These are phyloP conservation scores for Gymnopus androsaceus DNA, from an alignment of 1,284 basidiomycete species.

Conservation along the genomic window DNA sequence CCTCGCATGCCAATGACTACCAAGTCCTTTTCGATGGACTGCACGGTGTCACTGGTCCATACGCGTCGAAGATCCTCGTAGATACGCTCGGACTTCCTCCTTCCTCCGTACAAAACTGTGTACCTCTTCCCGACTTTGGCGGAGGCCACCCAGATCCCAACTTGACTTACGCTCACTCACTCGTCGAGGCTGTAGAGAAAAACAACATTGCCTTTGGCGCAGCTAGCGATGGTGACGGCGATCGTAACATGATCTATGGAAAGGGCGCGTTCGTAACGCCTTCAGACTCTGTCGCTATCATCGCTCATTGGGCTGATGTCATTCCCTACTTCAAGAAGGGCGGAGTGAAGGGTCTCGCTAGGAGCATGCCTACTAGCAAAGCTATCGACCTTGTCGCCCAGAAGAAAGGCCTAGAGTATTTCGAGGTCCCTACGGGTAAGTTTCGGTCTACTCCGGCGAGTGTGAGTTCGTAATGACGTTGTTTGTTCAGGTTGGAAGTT, in stretches of 20 bases:
- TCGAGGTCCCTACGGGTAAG: slow-evolving; percentile 94
- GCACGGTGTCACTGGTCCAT: slow-evolving; percentile 97
- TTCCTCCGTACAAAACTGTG: slow-evolving; percentile 87
- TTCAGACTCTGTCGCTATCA: slow-evolving; percentile 96
- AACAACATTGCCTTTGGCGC: slow-evolving; percentile 92
- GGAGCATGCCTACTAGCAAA: slow-evolving; percentile 96
- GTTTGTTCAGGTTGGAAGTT: slow-evolving; percentile 89
- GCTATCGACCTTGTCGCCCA: slow-evolving; percentile 97
- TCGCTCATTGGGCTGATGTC: slow-evolving; percentile 94
- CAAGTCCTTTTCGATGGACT: slow-evolving; percentile 95
- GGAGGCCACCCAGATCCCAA: slow-evolving; percentile 99
- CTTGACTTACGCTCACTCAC: slow-evolving; percentile 93
- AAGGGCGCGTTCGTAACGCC: slow-evolving; percentile 98
- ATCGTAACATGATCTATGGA: slow-evolving; percentile 99
- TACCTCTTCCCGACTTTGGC: slow-evolving; percentile 92
- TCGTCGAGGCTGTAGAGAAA: slow-evolving; percentile 91
- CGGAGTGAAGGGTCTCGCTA: slow-evolving; percentile 93
- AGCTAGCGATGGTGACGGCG: slow-evolving; percentile 96
- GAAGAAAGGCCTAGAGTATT: slow-evolving; percentile 91
- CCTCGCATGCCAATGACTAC: slow-evolving; percentile 68
- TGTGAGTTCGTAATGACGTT: slow-evolving; percentile 4
- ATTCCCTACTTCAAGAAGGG: slow-evolving; percentile 95
- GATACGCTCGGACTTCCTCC: slow-evolving; percentile 81
- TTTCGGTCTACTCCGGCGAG: slow-evolving; percentile 1
- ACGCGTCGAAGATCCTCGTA: slow-evolving; percentile 89